These are phyloP conservation scores for Chlorella sp. DNA, from an alignment of 139 green algal genomes.

Conservation along the genomic window DNA sequence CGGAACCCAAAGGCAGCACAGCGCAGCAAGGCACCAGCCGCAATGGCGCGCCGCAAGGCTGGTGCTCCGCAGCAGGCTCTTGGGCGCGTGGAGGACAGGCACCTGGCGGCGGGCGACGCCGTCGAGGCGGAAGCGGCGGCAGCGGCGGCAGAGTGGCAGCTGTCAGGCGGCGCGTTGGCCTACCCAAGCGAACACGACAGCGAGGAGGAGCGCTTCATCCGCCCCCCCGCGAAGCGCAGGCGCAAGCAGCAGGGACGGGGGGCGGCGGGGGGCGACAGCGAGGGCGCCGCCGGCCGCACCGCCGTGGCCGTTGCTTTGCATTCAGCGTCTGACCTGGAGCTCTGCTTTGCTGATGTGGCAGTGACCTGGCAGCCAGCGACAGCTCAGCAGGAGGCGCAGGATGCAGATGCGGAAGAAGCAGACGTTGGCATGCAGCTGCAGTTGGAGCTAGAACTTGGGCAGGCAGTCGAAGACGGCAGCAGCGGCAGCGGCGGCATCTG, in stretches of 20 bases:
- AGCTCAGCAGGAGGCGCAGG: background rate
- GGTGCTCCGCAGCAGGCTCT: background rate
- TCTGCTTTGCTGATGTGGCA: background rate
- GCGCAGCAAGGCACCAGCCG: no score
- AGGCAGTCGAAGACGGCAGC: no score
- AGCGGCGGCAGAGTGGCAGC: background rate
- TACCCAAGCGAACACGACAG: background rate
- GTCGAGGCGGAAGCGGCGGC: background rate
- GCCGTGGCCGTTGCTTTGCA: background rate
- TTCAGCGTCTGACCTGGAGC: background rate
- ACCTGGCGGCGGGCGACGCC: background rate
- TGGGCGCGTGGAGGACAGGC: no score
- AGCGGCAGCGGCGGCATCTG: no score
- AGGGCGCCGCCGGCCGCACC: background rate
- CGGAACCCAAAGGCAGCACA: background rate
- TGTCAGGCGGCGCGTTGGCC: background rate
- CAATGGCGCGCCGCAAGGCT: background rate
- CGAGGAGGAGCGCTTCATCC: background rate
- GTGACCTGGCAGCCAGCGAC: background rate
- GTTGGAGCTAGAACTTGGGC: background rate
- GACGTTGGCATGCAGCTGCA: background rate
- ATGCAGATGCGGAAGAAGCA: background rate
- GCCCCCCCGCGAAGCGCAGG: background rate
- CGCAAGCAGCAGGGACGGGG: background rate
- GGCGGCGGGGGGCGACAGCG: no score